Evolutionary conservation across 768 basidiomycete species (phyloP), one percentile per base, ranked within the genome.

Genomic region (Auriscalpium vulgare): DNA sequence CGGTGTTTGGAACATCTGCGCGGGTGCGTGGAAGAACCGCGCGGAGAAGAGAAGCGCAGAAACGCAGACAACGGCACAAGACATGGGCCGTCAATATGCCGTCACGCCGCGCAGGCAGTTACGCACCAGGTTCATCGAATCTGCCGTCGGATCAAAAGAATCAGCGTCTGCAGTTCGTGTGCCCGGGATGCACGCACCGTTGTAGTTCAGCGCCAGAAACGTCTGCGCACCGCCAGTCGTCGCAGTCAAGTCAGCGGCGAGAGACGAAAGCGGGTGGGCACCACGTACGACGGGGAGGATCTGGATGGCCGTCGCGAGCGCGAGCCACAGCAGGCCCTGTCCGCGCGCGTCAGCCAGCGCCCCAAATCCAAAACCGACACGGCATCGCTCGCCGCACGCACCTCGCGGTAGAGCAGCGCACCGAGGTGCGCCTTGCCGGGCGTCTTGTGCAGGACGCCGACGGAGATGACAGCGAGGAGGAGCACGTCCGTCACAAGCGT

Each of bases 281-380:
- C 23, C 29, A 16, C 59, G 50, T 40, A 55, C 59, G 21, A 50
- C 37, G 5, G 59, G 57, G 10, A 59, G 45, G 10, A 35, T 37
- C 47, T 60, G 57, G 1, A 59, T 36, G 5, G 51, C 16, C 6
- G 14, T 8, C 19, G 59, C 59, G 14, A 16, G 2, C 10, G 38
- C 9, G 14, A 60, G 59, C 59, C 59, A 60, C 17, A 52, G 10
- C 8, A 60, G 47, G 14, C 59, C 59, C 59, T 60, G 43, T 48
- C 8, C 37, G 6, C 47, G 4, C 4, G 47, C 16, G 11, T 58
- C 17, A 50, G 44, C 47, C 29, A 5, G 29, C 29, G 29, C 29
- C 29, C 2, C 29, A 29, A 29, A 29, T 2, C 29, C 29, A 7
- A 29, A 4, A 29, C 21, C 21, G 3, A 21, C 21, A 21, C 2